Evolutionary conservation across 202 grass and related monocot genomes (phyloP), one percentile per base, ranked within the genome.

Genomic region (Hordeum pubiflorum): DNA sequence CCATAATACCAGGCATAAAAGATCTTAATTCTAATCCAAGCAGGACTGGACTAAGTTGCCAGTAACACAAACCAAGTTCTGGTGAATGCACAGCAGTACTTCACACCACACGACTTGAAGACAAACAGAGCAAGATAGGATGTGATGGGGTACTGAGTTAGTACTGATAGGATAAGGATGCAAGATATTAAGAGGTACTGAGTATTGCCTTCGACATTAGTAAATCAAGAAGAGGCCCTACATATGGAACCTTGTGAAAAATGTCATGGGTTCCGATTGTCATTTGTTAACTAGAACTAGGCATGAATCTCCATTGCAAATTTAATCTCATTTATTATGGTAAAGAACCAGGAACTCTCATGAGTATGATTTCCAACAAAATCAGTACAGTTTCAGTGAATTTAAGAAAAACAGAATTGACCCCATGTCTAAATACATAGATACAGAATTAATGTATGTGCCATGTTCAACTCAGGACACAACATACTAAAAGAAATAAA

Each of bases 401-500:
- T 23, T 31, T 33, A 34, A 38, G 2, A 36, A 58, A 59, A 74
- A 68, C 3, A 17, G 27, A 48, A 22, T 7, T 60, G 21, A 38
- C 3, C 1, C 20, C 31, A 27, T 4, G 72, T 48, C 37, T 17
- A 59, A 15, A 74, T n/a, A 69, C 3, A 66, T 41, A 14, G 20
- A 62, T 36, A 10, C 77, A 64, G 31, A 54, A 82, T 55, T 64
- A 39, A 13, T 3, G 31, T 67, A 15, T n/a, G 33, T 32, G 54
- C 0, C 29, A 78, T 52, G 22, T 78, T 65, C 22, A 74, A 40
- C 79, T 75, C 24, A 69, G 10, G 69, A 86, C 24, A 38, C 54
- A 79, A 55, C 23, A 55, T 13, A 56, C 26, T 72, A 48, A 71
- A 9, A 9, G 57, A 48, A 64, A 2, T 34, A n/a, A 70, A 70